A percentile compares a stretch with the other conserved stretches of the same genome.
phyloP scores from a whole-genome alignment of 768 basidiomycete species.

The Phallus indusiatus region DNA sequence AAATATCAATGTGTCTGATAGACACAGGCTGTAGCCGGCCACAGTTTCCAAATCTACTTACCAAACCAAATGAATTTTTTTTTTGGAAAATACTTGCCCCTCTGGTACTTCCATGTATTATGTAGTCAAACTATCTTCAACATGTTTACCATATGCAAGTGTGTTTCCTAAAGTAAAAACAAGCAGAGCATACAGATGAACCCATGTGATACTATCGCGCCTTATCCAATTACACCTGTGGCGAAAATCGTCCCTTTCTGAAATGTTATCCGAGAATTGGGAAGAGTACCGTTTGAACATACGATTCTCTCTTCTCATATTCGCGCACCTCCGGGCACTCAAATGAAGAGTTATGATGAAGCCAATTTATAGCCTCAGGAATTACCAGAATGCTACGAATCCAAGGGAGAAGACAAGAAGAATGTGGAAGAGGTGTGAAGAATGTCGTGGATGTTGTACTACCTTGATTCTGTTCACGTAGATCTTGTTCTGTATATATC shows the following conservation, averaged over 20 bases:
- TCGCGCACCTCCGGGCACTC: conserved; percentile 54
- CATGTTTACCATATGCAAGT: too few species aligned
- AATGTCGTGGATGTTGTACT: conserved; percentile 69
- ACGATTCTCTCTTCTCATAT: conserved; percentile 47
- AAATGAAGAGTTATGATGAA: conserved; percentile 42
- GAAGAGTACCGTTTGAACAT: conserved; percentile 52
- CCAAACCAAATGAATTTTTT: too few species aligned
- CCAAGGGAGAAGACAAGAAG: conserved; percentile 32
- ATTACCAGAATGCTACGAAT: conserved; percentile 37
- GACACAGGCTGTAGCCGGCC: too few species aligned
- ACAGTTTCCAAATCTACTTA: too few species aligned
- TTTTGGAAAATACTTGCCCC: too few species aligned
- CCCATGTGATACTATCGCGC: too few species aligned
- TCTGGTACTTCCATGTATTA: too few species aligned
- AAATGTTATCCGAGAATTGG: conserved; percentile 40
- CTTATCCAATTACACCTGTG: conserved; percentile 33
- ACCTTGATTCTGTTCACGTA: conserved; percentile 57
- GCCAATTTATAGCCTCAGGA: conserved; percentile 51
- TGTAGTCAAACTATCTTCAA: too few species aligned
- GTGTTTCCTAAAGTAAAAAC: too few species aligned
- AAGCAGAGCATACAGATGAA: too few species aligned
- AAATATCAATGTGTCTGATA: too few species aligned
- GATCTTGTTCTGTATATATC: conserved; percentile 50
- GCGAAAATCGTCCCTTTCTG: conserved; percentile 15
- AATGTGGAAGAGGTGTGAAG: conserved; percentile 39